Evolutionary conservation across 2,329 filamentous ascomycete genomes (phyloP).

Genomic region (Ascomycota sp.): DNA sequence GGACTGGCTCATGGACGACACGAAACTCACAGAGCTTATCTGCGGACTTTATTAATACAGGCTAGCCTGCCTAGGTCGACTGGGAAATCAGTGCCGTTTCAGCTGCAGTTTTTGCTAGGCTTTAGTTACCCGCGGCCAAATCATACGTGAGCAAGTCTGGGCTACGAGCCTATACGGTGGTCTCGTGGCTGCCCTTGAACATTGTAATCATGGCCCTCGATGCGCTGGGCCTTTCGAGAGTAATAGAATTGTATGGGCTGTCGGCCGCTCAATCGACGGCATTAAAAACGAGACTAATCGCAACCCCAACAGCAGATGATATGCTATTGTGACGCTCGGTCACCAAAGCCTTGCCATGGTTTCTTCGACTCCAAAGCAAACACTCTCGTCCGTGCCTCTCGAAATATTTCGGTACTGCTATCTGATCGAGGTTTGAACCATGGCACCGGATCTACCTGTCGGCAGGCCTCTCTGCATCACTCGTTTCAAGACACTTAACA

Average conservation of each 20-base stretch:
- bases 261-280: conserved; percentile 2
- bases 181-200: conserved; percentile 1
- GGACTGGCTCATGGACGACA: neutral
- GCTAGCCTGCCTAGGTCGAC: neutral
- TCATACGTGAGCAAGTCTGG: no score
- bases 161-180: neutral
- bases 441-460: neutral
- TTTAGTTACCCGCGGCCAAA: neutral
- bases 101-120: conserved; percentile 1
- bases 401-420: neutral
- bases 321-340: neutral
- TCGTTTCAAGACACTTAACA: neutral
- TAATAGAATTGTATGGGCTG: conserved; percentile 1
- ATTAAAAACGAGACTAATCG: conserved; percentile 2
- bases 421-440: neutral
- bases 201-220: conserved; percentile 2
- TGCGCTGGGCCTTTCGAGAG: conserved; percentile 2
- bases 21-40: conserved; percentile 1
- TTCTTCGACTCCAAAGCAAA: conserved; percentile 1
- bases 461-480: neutral
- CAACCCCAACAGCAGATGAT: conserved; percentile 1
- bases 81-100: conserved; percentile 2
- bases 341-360: conserved; percentile 1
- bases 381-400: neutral
- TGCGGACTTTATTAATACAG: neutral